Percentiles rank a stretch among this genome's conserved stretches.
Evolutionary conservation across 1,284 basidiomycete genomes (phyloP).

Genomic region (Hymenochaete sp.): DNA sequence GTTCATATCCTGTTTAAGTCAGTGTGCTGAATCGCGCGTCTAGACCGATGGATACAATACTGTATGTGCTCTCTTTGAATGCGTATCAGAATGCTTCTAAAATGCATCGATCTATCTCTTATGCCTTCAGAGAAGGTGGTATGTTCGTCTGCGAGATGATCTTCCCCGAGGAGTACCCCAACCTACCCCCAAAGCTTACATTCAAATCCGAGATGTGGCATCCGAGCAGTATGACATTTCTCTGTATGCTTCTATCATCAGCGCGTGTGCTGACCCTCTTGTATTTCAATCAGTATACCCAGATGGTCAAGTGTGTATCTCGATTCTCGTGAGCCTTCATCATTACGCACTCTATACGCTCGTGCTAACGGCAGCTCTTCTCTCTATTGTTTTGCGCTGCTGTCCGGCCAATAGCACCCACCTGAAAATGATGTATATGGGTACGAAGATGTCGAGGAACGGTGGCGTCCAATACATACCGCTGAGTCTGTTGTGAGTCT

Average conservation of each 20-base stretch:
- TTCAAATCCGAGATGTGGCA: conserved; percentile 99
- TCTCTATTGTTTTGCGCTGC: neutral
- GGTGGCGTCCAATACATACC: conserved; percentile 96
- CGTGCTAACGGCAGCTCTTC: too few relatives aligned
- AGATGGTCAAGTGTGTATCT: conserved; percentile 89
- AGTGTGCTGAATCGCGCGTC: too few relatives aligned
- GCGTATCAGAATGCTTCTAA: too few relatives aligned
- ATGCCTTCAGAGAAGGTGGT: conserved; percentile 71
- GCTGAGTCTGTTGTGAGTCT: conserved; percentile 90
- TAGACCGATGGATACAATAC: conserved; percentile 84
- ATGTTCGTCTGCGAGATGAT: conserved; percentile 83
- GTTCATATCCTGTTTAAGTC: neutral
- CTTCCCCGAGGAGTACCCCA: conserved; percentile 87
- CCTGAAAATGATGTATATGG: conserved; percentile 98
- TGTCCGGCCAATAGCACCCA: conserved; percentile 57
- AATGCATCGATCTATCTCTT: neutral
- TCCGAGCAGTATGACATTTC: conserved; percentile 71
- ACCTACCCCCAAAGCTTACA: conserved; percentile 91
- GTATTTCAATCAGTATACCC: conserved; percentile 60
- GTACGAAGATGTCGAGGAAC: conserved; percentile 94
- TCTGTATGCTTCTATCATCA: conserved; percentile 16
- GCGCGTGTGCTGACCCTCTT: neutral
- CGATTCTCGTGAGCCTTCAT: conserved; percentile 69
- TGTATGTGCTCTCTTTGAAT: conserved; percentile 48
- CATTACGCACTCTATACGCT: neutral